phyloP scores from a whole-genome alignment of 1,139 yeast species.

The Blastobotrys malaysiensis region DNA sequence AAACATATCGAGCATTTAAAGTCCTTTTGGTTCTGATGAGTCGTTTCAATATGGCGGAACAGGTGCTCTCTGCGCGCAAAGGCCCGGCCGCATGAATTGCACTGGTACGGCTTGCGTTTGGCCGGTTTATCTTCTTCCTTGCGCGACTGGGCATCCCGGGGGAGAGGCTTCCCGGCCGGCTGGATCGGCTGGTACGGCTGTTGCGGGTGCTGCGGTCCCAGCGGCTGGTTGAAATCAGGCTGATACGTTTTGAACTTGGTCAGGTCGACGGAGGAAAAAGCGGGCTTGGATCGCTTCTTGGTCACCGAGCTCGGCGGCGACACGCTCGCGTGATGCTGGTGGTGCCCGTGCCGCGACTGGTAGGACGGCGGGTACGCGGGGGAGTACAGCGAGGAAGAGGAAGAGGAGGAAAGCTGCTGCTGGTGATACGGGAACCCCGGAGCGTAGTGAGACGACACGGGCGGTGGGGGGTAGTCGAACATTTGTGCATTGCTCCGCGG shows the following conservation, averaged over 20 bases:
- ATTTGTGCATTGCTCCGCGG: background rate
- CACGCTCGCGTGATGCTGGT: slow-evolving; percentile 7
- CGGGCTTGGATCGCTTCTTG: slow-evolving; percentile 7
- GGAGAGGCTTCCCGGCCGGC: background rate
- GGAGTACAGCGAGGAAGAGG: background rate
- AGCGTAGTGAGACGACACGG: background rate
- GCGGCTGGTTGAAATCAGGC: background rate
- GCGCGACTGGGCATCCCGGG: background rate
- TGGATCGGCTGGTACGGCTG: slow-evolving; percentile 1
- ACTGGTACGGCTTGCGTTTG: slow-evolving; percentile 23
- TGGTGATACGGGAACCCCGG: background rate
- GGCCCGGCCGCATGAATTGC: slow-evolving; percentile 24
- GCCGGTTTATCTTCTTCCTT: slow-evolving; percentile 6
- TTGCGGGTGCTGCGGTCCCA: background rate
- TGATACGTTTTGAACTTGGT: background rate
- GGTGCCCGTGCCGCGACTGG: slow-evolving; percentile 3
- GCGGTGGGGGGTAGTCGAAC: background rate
- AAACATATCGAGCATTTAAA: slow-evolving; percentile 23
- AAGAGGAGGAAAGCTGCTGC: background rate
- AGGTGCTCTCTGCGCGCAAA: slow-evolving; percentile 27
- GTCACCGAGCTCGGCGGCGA: slow-evolving; percentile 6
- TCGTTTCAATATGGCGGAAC: slow-evolving; percentile 26
- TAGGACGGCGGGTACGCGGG: background rate
- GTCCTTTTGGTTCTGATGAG: slow-evolving; percentile 27
- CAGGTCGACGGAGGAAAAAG: slow-evolving; percentile 9